Evolutionary conservation across 2,329 filamentous ascomycete genomes (phyloP).

Genomic region (Pyrenophora seminiperda): DNA sequence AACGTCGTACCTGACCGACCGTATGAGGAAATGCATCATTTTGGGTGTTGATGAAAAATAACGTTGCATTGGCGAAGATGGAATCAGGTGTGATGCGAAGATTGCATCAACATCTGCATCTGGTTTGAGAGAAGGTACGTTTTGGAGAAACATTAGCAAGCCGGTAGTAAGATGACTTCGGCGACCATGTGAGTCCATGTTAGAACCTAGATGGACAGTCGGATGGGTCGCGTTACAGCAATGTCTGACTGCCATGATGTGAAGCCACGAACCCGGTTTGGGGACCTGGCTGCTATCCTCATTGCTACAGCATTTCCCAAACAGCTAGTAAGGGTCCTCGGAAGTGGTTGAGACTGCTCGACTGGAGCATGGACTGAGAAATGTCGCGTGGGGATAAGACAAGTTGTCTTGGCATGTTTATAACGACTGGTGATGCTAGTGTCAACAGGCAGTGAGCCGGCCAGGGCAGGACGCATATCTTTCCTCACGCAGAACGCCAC

Average conservation of each 20-base stretch:
- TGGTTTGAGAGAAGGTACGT: slow-evolving; percentile 2
- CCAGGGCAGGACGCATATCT: slow-evolving; percentile 41
- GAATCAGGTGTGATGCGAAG: neutral
- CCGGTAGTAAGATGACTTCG: slow-evolving; percentile 16
- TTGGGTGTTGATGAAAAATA: no score
- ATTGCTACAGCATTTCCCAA: slow-evolving; percentile 9
- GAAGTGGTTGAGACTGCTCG: slow-evolving; percentile 7
- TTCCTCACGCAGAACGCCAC: slow-evolving; percentile 40
- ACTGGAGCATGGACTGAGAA: slow-evolving; percentile 27
- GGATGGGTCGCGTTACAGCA: slow-evolving; percentile 24
- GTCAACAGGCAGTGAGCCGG: slow-evolving; percentile 24
- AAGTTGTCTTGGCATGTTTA: slow-evolving; percentile 28
- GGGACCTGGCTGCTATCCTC: slow-evolving; percentile 12
- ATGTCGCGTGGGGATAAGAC: slow-evolving; percentile 39
- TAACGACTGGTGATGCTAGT: slow-evolving; percentile 24
- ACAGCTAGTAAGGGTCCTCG: slow-evolving; percentile 23
- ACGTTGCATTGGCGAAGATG: neutral
- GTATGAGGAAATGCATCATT: no score
- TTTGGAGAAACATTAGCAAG: slow-evolving; percentile 11
- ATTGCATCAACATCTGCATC: neutral
- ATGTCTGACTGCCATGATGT: slow-evolving; percentile 29
- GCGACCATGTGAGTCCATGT: slow-evolving; percentile 17
- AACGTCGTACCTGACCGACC: slow-evolving; percentile 17
- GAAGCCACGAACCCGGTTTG: slow-evolving; percentile 19
- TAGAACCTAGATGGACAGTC: slow-evolving; percentile 17